A percentile compares a stretch with the other conserved stretches of the same genome.
Conservation (phyloP, 1,284 basidiomycete species). For the Pyrrhoderma lamaoense region DNA sequence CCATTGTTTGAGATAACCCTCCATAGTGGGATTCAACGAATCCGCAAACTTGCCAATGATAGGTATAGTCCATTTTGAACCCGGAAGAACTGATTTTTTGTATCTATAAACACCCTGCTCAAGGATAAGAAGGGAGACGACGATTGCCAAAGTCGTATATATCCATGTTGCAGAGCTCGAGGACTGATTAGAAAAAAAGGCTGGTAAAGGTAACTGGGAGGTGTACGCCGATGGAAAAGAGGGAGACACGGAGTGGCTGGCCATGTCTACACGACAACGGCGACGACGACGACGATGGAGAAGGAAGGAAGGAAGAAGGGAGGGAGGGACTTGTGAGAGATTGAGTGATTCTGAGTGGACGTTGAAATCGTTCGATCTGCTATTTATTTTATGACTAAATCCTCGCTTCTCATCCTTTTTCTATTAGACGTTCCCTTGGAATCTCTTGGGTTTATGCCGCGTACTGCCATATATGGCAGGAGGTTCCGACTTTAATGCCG, state of each 20-base stretch:
- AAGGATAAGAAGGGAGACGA: slow-evolving; percentile 59
- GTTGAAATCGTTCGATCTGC: not conserved
- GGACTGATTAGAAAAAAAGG: slow-evolving; percentile 2
- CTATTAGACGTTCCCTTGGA: too few species aligned
- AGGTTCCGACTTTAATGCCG: too few species aligned
- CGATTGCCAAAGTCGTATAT: slow-evolving; percentile 55
- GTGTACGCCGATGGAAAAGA: slow-evolving; percentile 8
- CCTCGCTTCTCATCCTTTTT: too few species aligned
- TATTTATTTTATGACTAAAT: not conserved
- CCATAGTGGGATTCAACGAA: slow-evolving; percentile 82
- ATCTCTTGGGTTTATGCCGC: too few species aligned
- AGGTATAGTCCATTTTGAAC: slow-evolving; percentile 87
- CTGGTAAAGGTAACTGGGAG: slow-evolving; percentile 12
- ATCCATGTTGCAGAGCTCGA: slow-evolving; percentile 43
- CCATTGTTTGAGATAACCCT: slow-evolving; percentile 88
- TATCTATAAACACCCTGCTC: slow-evolving; percentile 82
- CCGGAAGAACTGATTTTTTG: slow-evolving; percentile 85
- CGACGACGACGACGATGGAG: not conserved
- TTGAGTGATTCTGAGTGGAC: not conserved
- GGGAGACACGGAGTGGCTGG: slow-evolving; percentile 4
- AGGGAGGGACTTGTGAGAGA: not conserved
- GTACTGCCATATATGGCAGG: too few species aligned
- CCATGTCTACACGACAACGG: slow-evolving; percentile 3
- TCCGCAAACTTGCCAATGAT: slow-evolving; percentile 91
- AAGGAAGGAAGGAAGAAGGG: not conserved